Conservation (phyloP, 805 yeast species). For the Candida bentonensis region DNA sequence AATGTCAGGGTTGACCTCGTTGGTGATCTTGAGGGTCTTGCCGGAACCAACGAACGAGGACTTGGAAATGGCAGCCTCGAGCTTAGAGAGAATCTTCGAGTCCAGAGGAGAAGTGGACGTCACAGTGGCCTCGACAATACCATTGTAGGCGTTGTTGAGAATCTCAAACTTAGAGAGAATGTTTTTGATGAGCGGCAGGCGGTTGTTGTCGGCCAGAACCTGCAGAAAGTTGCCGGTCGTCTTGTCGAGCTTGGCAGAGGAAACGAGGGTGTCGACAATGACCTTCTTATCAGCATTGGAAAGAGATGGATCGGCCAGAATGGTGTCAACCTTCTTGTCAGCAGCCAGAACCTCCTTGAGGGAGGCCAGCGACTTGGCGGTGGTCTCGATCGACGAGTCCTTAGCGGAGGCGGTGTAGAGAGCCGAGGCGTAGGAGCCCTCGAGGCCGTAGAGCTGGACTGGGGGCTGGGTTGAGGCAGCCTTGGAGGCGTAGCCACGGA, state of each 20-base stretch:
- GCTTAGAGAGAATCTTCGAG: conserved; percentile 58
- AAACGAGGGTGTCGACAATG: conserved; percentile 47
- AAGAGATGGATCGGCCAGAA: conserved; percentile 73
- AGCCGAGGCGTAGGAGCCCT: conserved; percentile 95
- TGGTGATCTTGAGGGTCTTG: conserved; percentile 71
- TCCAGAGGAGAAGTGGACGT: conserved; percentile 79
- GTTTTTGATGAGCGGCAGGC: conserved; percentile 55
- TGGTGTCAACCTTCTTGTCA: conserved; percentile 49
- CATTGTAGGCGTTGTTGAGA: conserved; percentile 79
- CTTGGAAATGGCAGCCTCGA: conserved; percentile 62
- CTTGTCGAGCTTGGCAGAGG: conserved; percentile 41
- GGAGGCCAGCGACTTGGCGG: conserved; percentile 48
- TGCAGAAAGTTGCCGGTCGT: conserved; percentile 65
- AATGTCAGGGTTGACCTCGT: conserved; percentile 77
- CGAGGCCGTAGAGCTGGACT: conserved; percentile 85
- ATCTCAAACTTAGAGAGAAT: conserved; percentile 59
- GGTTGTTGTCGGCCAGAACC: conserved; percentile 89
- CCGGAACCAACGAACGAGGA: conserved; percentile 75
- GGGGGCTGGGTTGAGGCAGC: conserved; percentile 63
- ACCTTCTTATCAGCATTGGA: conserved; percentile 57
- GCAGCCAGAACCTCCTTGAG: conserved; percentile 39
- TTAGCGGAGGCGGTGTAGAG: conserved; percentile 83
- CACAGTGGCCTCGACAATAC: conserved; percentile 84
- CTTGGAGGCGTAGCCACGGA: conserved; percentile 42
- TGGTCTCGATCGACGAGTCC: conserved; percentile 59